Conservation (phyloP, 2,329 filamentous ascomycete species). For the Pseudogymnoascus sp. region DNA sequence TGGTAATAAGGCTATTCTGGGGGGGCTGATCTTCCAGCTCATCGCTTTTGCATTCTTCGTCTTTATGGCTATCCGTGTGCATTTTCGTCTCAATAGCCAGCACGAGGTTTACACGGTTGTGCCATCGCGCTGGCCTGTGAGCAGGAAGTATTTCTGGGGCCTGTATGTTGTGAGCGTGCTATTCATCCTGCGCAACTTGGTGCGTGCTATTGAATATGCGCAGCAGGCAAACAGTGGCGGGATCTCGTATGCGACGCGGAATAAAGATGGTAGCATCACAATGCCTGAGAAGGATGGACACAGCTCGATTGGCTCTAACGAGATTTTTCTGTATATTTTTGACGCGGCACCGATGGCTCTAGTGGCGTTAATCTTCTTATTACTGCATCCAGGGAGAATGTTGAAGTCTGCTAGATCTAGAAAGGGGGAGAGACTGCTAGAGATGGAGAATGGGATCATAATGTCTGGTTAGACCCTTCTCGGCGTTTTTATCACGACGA, state of each 20-base stretch:
- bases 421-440: conserved; percentile 27
- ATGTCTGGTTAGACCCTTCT: conserved; percentile 33
- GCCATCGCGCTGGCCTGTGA: neutral
- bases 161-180: neutral
- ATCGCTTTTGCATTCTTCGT: conserved; percentile 44
- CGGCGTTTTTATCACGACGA: neutral
- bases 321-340: conserved; percentile 10
- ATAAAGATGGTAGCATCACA: neutral
- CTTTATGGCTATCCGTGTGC: conserved; percentile 12
- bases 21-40: conserved; percentile 42
- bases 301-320: neutral
- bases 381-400: conserved; percentile 5
- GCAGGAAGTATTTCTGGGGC: neutral
- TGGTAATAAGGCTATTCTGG: conserved; percentile 38
- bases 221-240: neutral
- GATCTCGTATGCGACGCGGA: conserved; percentile 1
- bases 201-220: conserved; percentile 10
- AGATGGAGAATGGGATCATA: conserved; percentile 34
- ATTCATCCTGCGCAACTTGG: conserved; percentile 8
- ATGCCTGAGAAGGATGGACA: neutral
- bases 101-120: neutral
- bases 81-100: neutral
- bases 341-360: conserved; percentile 5
- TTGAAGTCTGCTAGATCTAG: conserved; percentile 18
- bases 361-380: neutral